Base-by-base conservation (phyloP, 1,139 yeast genomes). In the Pichia sp. region DNA sequence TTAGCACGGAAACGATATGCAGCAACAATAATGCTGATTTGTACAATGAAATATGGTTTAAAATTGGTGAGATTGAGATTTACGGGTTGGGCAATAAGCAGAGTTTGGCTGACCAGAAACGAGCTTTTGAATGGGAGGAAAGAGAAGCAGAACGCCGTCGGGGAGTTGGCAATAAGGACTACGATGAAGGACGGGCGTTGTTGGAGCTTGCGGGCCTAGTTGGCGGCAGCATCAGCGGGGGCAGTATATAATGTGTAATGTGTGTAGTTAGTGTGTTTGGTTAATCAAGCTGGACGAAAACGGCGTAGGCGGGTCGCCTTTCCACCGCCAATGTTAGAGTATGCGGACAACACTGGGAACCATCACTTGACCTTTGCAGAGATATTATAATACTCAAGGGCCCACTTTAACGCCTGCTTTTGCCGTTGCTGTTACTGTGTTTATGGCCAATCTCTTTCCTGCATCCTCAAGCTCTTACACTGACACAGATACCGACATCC, bases 51-150 rank as follows among this genome's bases (percentile, higher is more conserved):
- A 80, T 81, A 49, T 66, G 89, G 38, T 79, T 89, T 53, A 62
- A 72, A 45, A 75, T 89, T 9, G 76, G 80, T 4, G 89, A 83
- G 50, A 65, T 89, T 19, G 96, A 88, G 59, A 95, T 87, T 1
- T 85, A 94, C 91, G 97, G 97, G 0, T 72, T 87, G 43, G 96
- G 96, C 1, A 76, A 84, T 6, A 76, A 74, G 18, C 76, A 78
- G 47, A 94, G 85, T 49, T 64, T 87, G 38, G 82, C 74, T 23
- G 89, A 81, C 46, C 96, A 89, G 60, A 66, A 72, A 43, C 76
- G 75, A 53, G 76, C 75, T 48, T 83, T 95, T 93, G 89, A 81
- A 54, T 87, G 96, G 96, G 96, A 89, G 57, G 83, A 83, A 54
- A 70, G 78, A 38, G 95, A 86, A 57, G 95, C 95, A 0, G 74